phyloP scores from a whole-genome alignment of 169 alveolate genomes.

The Amoebophrya sp. region DNA sequence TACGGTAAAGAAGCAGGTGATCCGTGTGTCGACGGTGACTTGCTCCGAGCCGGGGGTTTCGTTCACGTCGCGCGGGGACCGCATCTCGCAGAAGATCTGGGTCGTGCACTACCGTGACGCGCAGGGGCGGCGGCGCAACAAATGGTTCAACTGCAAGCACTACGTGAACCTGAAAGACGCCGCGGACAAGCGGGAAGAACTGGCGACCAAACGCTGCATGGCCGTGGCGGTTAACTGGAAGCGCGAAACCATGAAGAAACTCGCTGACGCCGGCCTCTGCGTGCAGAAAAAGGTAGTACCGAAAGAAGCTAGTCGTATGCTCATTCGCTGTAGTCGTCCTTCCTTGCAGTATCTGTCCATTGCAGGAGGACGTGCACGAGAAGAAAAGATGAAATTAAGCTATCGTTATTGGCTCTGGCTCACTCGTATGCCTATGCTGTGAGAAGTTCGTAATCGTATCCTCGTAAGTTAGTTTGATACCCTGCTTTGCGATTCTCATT shows the following conservation, averaged over 20 bases:
- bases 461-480: too few species aligned
- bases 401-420: too few species aligned
- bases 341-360: too few species aligned
- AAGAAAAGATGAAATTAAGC: too few species aligned
- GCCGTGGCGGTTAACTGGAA: not conserved
- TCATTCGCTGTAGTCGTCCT: too few species aligned
- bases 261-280: not conserved
- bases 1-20: not conserved
- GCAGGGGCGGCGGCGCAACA: not conserved
- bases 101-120: not conserved
- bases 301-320: too few species aligned
- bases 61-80: not conserved
- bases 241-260: not conserved
- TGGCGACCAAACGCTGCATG: not conserved
- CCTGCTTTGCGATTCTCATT: too few species aligned
- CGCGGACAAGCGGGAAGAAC: not conserved
- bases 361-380: too few species aligned
- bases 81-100: not conserved
- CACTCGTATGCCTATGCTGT: too few species aligned
- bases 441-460: too few species aligned
- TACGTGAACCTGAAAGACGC: not conserved
- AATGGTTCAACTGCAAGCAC: slow-evolving; percentile 1
- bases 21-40: not conserved
- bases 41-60: not conserved
- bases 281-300: not conserved